These are phyloP conservation scores for Geotrichum europaeum DNA, from an alignment of 1,139 yeast genomes.

Conservation along the genomic window DNA sequence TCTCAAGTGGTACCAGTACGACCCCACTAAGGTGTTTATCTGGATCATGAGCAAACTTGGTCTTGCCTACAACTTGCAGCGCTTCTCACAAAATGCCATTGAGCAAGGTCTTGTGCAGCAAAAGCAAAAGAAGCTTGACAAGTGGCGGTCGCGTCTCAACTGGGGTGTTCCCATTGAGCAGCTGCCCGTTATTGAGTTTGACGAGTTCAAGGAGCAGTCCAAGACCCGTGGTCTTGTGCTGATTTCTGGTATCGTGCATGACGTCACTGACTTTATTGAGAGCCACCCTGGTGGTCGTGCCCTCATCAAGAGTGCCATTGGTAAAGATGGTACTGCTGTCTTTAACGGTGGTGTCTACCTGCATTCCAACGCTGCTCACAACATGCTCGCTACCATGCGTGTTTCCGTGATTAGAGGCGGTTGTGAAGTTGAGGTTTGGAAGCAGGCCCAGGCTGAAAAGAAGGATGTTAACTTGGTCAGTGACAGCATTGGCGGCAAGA, in stretches of 20 bases:
- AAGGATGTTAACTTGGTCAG: constrained; percentile 45
- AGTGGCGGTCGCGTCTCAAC: constrained; percentile 66
- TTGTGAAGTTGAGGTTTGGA: constrained; percentile 79
- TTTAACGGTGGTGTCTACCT: constrained; percentile 97
- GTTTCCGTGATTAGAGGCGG: constrained; percentile 91
- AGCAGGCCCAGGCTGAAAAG: constrained; percentile 21
- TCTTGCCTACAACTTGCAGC: constrained; percentile 83
- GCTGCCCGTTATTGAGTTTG: constrained; percentile 88
- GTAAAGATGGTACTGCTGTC: constrained; percentile 95
- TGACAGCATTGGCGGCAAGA: constrained; percentile 47
- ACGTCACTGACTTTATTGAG: constrained; percentile 73
- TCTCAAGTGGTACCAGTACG: constrained; percentile 96
- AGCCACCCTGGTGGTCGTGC: constrained; percentile 99
- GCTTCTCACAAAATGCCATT: constrained; percentile 90
- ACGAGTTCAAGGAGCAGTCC: constrained; percentile 68
- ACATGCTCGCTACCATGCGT: constrained; percentile 90
- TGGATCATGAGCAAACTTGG: constrained; percentile 71
- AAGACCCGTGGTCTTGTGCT: constrained; percentile 60
- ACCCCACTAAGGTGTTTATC: constrained; percentile 85
- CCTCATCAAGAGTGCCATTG: constrained; percentile 74
- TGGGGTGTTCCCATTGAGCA: constrained; percentile 89
- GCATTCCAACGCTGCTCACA: constrained; percentile 97
- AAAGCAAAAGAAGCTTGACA: constrained; percentile 89
- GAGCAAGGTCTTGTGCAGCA: constrained; percentile 95
- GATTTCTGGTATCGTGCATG: constrained; percentile 92